Conservation (phyloP, 164 flowering plant genomes). For the Nymphaea colorata region DNA sequence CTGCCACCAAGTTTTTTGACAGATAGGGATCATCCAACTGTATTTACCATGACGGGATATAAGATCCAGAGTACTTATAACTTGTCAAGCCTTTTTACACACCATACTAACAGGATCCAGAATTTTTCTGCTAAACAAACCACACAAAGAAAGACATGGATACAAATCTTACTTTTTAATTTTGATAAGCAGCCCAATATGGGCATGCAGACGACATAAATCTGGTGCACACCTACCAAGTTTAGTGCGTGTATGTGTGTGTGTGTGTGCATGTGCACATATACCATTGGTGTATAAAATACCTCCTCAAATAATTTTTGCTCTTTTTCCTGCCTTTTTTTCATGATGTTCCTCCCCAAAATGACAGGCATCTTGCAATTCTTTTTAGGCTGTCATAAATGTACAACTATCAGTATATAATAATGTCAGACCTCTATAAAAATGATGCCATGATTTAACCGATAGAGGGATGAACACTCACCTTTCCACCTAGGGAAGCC, state of each 20-base stretch:
- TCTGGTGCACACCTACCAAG: no score
- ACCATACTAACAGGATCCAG: no score
- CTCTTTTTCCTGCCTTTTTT: slow-evolving; percentile 68
- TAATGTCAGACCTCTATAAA: neutral
- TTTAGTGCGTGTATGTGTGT: no score
- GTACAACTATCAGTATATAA: slow-evolving; percentile 1
- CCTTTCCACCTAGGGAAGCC: slow-evolving; percentile 81
- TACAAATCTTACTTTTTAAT: neutral
- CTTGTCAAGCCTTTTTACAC: no score
- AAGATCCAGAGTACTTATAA: no score
- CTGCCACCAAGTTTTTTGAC: no score
- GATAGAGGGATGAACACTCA: slow-evolving; percentile 7
- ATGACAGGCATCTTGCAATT: slow-evolving; percentile 59
- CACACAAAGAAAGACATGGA: neutral
- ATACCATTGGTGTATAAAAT: no score
- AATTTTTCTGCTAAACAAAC: neutral
- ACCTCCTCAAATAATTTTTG: slow-evolving; percentile 60
- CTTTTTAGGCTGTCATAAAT: slow-evolving; percentile 44
- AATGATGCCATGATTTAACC: neutral
- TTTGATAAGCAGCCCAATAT: no score
- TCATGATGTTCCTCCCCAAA: slow-evolving; percentile 54
- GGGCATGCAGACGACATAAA: no score
- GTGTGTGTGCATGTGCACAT: no score
- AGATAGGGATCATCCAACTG: no score
- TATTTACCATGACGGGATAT: no score